Evolutionary conservation across 163 green algal species (phyloP), one percentile per base, ranked within the genome.

Genomic region (Chlorella variabilis): DNA sequence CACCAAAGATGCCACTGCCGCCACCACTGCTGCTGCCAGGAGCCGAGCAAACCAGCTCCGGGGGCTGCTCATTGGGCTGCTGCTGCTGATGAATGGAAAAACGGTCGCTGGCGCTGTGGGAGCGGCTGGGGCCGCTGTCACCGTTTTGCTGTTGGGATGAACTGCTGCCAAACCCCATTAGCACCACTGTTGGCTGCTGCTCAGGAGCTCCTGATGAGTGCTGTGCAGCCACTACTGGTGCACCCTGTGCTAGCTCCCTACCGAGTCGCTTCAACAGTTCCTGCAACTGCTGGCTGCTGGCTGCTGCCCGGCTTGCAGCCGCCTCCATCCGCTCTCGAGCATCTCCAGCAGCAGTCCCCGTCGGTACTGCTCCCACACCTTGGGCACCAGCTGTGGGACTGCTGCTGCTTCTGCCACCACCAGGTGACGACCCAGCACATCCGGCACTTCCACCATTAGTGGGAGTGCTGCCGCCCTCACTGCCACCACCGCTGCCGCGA

Each of bases 241-340:
- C 54, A n/a, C 54, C 59, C 29, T 67, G n/a, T 27, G 29, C n/a
- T 27, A 67, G n/a, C 27, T 18, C 29, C 38, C 27, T 3, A 17
- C 3, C 58, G 11, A 80, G n/a, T 34, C 27, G 59, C 5, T 80
- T 56, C 7, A 70, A 54, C 17, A 80, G 73, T 38, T n/a, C 17
- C 73, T 80, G 73, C 56, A 80, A 56, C 17, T 70, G 73, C 0
- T n/a, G 54, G 73, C 73, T 80, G 56, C 25, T 29, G 4, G 54
- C 34, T 0, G 38, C 56, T 9, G 73, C 29, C 33, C 18, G 29
- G 56, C 38, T 25, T 54, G 21, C 38, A 27, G 56, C 59, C 9
- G 54, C 73, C 31, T 25, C 59, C 38, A 58, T 29, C 4, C 45
- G 54, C 56, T 61, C 23, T 11, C 59, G n/a, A 67, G 59, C n/a